Evolutionary conservation across 208 protist species (phyloP).

Genomic region (Polymyxa betae): DNA sequence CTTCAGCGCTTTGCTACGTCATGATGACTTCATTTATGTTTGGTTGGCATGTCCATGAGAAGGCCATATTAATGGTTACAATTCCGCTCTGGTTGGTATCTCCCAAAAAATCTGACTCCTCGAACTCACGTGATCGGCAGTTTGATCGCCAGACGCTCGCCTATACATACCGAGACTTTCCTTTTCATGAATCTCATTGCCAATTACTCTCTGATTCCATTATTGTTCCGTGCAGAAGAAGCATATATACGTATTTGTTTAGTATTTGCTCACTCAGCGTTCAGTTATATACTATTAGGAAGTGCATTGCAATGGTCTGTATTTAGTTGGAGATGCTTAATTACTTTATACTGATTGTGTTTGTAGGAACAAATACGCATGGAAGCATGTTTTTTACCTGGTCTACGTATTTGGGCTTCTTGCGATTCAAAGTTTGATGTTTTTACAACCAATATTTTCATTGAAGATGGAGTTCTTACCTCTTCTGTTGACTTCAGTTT

Average conservation of each 20-base stretch:
- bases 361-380: neutral
- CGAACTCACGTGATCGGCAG: neutral
- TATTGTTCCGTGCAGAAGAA: neutral
- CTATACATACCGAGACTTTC: neutral
- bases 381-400: neutral
- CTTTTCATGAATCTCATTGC: conserved; percentile 22
- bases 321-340: neutral
- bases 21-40: conserved; percentile 76
- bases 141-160: neutral
- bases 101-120: neutral
- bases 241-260: neutral
- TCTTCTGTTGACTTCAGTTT: conserved; percentile 25
- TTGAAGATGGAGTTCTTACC: conserved; percentile 1
- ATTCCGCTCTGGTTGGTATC: conserved; percentile 69
- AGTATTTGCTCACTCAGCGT: neutral
- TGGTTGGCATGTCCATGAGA: conserved; percentile 84
- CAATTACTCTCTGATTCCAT: conserved; percentile 1
- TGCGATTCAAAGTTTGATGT: neutral
- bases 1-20: conserved; percentile 48
- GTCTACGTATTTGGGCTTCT: conserved; percentile 25
- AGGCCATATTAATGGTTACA: conserved; percentile 76
- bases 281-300: neutral
- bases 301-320: neutral
- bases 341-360: neutral
- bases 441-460: neutral